A percentile compares a stretch with the other conserved stretches of the same genome.
Conservation (phyloP, 208 protist genomes). For the Acanthamoeba sp. region DNA sequence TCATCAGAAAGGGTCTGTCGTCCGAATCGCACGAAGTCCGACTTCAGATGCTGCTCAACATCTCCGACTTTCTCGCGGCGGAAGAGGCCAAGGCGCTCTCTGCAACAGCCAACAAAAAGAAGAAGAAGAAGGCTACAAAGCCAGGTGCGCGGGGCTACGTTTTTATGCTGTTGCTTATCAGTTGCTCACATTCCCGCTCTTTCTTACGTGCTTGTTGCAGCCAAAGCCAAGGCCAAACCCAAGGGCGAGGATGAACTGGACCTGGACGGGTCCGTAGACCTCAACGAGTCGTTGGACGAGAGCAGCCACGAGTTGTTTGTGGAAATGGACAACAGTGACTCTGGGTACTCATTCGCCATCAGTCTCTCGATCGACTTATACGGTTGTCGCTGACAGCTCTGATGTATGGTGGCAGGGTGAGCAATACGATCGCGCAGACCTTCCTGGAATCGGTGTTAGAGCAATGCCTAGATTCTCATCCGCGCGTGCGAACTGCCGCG, state of each 20-base stretch:
- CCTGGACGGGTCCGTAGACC: neutral
- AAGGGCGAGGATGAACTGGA: conserved; percentile 7
- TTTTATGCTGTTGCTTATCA: too few species aligned
- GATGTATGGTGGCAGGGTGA: conserved; percentile 40
- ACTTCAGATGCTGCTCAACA: conserved; percentile 53
- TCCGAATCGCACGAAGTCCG: conserved; percentile 58
- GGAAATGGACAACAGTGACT: conserved; percentile 75
- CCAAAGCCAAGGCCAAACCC: neutral
- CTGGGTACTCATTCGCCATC: conserved; percentile 12
- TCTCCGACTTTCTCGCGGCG: conserved; percentile 56
- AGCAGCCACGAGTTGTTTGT: conserved; percentile 72
- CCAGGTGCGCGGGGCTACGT: neutral
- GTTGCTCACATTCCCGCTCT: neutral
- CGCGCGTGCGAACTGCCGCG: conserved; percentile 7
- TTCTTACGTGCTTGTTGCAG: neutral
- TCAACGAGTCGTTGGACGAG: conserved; percentile 42
- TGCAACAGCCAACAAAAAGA: neutral
- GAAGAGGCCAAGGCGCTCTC: conserved; percentile 33
- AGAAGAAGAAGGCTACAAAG: neutral
- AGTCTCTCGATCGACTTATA: neutral
- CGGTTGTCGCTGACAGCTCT: neutral
- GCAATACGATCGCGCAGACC: conserved; percentile 32
- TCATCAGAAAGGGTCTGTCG: conserved; percentile 19
- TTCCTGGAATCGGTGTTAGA: conserved; percentile 32
- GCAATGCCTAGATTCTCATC: conserved; percentile 39